Base-by-base conservation (phyloP, 2,329 filamentous ascomycete species). In the Aspergillus aculeatus region DNA sequence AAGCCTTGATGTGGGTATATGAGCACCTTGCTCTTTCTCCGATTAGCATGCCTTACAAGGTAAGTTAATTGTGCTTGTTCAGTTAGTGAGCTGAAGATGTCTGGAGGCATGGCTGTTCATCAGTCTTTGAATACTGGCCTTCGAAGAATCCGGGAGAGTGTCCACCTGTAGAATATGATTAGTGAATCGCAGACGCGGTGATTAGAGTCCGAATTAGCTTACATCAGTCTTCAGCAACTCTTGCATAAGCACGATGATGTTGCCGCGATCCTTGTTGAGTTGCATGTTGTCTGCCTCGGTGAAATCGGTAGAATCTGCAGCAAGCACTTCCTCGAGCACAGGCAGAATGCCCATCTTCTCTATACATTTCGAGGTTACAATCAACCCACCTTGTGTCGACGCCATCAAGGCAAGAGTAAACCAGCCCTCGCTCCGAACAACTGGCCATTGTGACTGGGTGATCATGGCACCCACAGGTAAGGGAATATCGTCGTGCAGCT, bases 381-480 rank as follows among this genome's bases (percentile, higher is more conserved):
- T 50, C 58, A 71, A 68, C 2, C 78, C 77, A 0, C 66, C 61
- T 19, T 66, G 64, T 52, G 60, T 72, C 6, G 73, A 75, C 10
- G 77, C 77, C 73, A 82, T 80, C 49, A 82, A 61, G 4, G 79
- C 79, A 29, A 82, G 66, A 14, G 78, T 78, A 67, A 82, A 81
- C 75, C 79, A 80, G 2, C 79, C 80, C 66, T 82, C 80, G 52
- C 78, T 79, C 23, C 77, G 72, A 50, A 82, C 74, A 35, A 81
- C 76, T 21, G 79, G 77, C 76, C 80, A 82, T 59, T 80, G 76
- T 5, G 76, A 73, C 58, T 82, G 79, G 2, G 72, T 72, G 23
- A 79, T 68, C 77, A 82, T 80, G 26, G 74, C 72, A 50, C 73
- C 75, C 35, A 81, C 59, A 14, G 79, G 77, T 24, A 71, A 68